Base-by-base conservation (phyloP, 306 rosid genomes). In the Oxytropis ochrocephala region DNA sequence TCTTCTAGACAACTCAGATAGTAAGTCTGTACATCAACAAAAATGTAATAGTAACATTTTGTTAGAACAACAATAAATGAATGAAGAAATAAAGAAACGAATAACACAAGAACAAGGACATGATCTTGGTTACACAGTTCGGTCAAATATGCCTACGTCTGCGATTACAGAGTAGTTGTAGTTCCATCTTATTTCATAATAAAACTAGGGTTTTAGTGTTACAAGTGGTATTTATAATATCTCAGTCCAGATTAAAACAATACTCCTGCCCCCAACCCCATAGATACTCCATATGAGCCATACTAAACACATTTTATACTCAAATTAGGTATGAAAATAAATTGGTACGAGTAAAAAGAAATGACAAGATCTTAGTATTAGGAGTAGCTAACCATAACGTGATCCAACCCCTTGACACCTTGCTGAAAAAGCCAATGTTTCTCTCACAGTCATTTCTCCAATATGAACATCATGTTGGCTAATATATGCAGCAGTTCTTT, bases 401-500 rank as follows among this genome's bases (percentile, higher is more conserved):
- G 89, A 54, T 58, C 98, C 98, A 16, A 92, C 96, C 5, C 98
- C 98, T 53, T 87, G 88, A 65, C 95, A 89, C 7, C 89, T 84
- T 27, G 95, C 93, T 5, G 98, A 87, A 65, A 87, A 92, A 61
- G 89, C 90, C 70, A 92, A 78, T 11, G 98, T 87, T 79, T 92
- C 96, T 67, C 96, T 87, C 39, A 92, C 96, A 13, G 98, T 92
- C 98, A 92, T 87, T 72, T 92, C 96, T 24, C 92, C 95, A 47
- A 81, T 77, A 32, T 92, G 98, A 67, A 86, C 82, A 75, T 92
- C 96, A 64, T 87, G 81, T 16, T 92, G 96, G 46, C 93, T 80
- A 57, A 92, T 88, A 71, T 92, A 92, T 29, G 98, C 96, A 54
- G 95, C 87, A 6, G 96, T 92, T 79, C 96, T 92, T 13, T 80